Base-by-base conservation (phyloP, 768 basidiomycete genomes). In the Hygrocybe coccinea region DNA sequence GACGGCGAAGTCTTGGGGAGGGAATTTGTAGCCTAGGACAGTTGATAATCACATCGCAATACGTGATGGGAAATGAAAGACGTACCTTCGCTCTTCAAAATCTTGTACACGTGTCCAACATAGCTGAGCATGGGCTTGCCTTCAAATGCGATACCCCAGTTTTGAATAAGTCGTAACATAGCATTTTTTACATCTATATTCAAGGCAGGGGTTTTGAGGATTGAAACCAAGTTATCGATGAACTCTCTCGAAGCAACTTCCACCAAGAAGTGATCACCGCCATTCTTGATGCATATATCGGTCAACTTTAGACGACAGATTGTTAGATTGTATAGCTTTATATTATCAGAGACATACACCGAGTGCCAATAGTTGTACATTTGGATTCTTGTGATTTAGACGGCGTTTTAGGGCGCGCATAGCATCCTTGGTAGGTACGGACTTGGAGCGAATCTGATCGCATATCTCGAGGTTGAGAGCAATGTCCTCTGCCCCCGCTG, bases 251-350 rank as follows among this genome's bases (percentile, higher is more conserved):
- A 91, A 5, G 89, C 84, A 45, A 95, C 71, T 67, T 97, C 93
- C 2, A 70, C 69, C 49, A 98, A 74, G 65, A 99, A 98, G 43
- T 85, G 83, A 61, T 97, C 93, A 0, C 97, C 97, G 9, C 92
- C 93, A 64, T 99, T 99, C 85, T 99, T 99, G 69, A 98, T 81
- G 64, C 91, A 94, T 8, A 86, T 78, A 70, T 98, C 97, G 46
- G 89, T 85, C 48, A 97, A 77, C 89, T 95, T n/a, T 67, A 10
- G 50, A 33, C 5, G 5, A 2, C 41, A 34, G 24, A 33, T 34
- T 14, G 17, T 34, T 12, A 50, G 50, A 35, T 9, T 36, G 19
- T 2, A 35, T 51, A 10, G 35, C 51, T 35, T 41, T 38, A 15
- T 36, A 17, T 6, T n/a, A 33, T 34, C 47, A n/a, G 17, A 34